Percentiles rank a stretch among this genome's conserved stretches.
These are phyloP conservation scores for Sungouiozyma ichnusensis DNA, from an alignment of 805 yeast genomes.

Conservation along the genomic window DNA sequence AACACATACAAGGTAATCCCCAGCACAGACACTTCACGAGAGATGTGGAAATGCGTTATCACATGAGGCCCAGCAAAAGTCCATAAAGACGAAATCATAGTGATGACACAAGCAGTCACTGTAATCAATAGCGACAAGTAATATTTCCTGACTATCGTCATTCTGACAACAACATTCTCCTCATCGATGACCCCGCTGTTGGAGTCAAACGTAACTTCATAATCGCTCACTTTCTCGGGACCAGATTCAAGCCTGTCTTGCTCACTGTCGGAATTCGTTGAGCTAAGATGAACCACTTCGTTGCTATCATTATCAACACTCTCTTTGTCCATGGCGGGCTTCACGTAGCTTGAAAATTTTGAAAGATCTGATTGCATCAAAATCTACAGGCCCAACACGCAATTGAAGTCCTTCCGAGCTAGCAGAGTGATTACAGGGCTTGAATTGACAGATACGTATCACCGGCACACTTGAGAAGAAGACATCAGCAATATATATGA, in stretches of 20 bases:
- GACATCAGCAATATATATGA: too few species aligned
- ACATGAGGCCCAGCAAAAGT: slow-evolving; percentile 49
- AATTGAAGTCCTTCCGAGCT: too few species aligned
- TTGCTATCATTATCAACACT: background rate
- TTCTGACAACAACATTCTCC: slow-evolving; percentile 24
- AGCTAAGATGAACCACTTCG: background rate
- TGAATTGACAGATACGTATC: too few species aligned
- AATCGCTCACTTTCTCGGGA: slow-evolving; percentile 1
- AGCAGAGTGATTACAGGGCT: too few species aligned
- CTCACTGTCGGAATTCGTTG: background rate
- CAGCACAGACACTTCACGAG: slow-evolving; percentile 45
- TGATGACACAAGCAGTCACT: slow-evolving; percentile 46
- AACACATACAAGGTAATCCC: slow-evolving; percentile 57
- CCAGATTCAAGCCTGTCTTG: background rate
- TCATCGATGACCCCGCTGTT: slow-evolving; percentile 12
- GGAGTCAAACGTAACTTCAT: slow-evolving; percentile 24
- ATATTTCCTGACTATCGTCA: slow-evolving; percentile 47
- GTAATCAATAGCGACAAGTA: slow-evolving; percentile 44
- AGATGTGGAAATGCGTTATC: slow-evolving; percentile 36
- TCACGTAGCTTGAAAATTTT: background rate
- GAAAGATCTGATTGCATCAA: too few species aligned
- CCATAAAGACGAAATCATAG: slow-evolving; percentile 62
- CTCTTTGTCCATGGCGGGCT: background rate
- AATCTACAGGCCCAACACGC: too few species aligned
- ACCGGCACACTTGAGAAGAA: too few species aligned